Evolutionary conservation across 2,329 filamentous ascomycete genomes (phyloP).

Genomic region (Clarireedia monteithiana): DNA sequence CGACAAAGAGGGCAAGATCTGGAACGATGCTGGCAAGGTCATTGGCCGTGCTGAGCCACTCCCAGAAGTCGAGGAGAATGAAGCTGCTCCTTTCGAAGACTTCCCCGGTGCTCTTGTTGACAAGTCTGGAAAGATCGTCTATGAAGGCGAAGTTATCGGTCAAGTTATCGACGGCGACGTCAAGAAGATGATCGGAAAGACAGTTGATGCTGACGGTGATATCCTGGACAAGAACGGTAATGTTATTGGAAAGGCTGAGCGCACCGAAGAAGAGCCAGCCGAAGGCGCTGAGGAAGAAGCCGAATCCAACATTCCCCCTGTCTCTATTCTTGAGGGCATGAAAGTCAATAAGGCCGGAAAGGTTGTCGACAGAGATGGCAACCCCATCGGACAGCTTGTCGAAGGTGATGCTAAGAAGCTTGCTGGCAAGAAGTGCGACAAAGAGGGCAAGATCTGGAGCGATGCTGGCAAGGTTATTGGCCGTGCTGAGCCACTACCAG

Average conservation of each 20-base stretch:
- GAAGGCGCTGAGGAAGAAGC: constrained; percentile 43
- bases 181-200: constrained; percentile 55
- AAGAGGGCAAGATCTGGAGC: constrained; percentile 64
- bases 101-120: constrained; percentile 48
- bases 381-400: constrained; percentile 48
- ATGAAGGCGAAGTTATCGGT: constrained; percentile 45
- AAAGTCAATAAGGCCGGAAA: constrained; percentile 51
- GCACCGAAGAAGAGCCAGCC: constrained; percentile 23
- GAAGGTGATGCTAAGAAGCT: constrained; percentile 60
- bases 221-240: constrained; percentile 70
- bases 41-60: constrained; percentile 61
- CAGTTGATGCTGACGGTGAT: constrained; percentile 76
- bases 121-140: constrained; percentile 43
- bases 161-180: constrained; percentile 55
- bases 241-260: constrained; percentile 32
- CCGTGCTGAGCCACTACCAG: constrained; percentile 55
- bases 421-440: constrained; percentile 55
- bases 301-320: constrained; percentile 33
- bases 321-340: constrained; percentile 39
- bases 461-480: constrained; percentile 62
- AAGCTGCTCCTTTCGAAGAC: constrained; percentile 45
- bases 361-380: constrained; percentile 38
- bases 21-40: constrained; percentile 61
- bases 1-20: constrained; percentile 62
- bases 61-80: constrained; percentile 44